phyloP scores from a whole-genome alignment of 805 yeast genomes.

The Myxozyma geophila region DNA sequence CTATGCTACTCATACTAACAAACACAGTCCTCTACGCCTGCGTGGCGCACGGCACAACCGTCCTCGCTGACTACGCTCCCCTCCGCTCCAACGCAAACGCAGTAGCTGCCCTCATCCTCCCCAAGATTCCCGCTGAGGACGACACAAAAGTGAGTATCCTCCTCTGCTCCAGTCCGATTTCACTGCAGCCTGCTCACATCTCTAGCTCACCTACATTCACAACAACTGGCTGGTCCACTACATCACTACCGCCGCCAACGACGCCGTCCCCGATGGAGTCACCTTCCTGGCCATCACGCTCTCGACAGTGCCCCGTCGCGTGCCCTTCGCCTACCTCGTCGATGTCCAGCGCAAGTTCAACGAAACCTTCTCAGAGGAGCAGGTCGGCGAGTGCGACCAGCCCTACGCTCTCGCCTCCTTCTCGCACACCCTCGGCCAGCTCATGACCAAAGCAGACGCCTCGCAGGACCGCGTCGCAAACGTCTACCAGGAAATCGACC shows the following conservation, averaged over 20 bases:
- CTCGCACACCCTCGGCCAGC: constrained; percentile 28
- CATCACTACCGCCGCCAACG: constrained; percentile 39
- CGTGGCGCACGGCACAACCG: constrained; percentile 48
- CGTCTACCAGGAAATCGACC: constrained; percentile 57
- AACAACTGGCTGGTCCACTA: constrained; percentile 44
- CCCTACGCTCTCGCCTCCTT: constrained; percentile 31
- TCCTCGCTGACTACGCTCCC: constrained; percentile 57
- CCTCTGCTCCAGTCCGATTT: background rate
- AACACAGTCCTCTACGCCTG: constrained; percentile 35
- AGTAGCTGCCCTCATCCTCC: constrained; percentile 35
- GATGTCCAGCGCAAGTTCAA: constrained; percentile 37
- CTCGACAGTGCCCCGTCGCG: constrained; percentile 39
- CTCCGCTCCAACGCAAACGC: constrained; percentile 56
- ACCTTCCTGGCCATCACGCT: constrained; percentile 41
- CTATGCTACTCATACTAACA: background rate
- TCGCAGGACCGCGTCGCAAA: constrained; percentile 32
- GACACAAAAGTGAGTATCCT: constrained; percentile 38
- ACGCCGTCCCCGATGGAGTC: constrained; percentile 40
- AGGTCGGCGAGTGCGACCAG: constrained; percentile 32
- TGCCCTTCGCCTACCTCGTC: constrained; percentile 38
- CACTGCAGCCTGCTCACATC: background rate
- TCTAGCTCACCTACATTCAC: constrained; percentile 42
- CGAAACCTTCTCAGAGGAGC: constrained; percentile 27
- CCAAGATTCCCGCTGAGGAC: constrained; percentile 39
- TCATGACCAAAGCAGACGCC: constrained; percentile 28